A percentile compares a stretch with the other conserved stretches of the same genome.
phyloP scores from a whole-genome alignment of 352 stramenopile genomes.

The Aphanomyces astaci region DNA sequence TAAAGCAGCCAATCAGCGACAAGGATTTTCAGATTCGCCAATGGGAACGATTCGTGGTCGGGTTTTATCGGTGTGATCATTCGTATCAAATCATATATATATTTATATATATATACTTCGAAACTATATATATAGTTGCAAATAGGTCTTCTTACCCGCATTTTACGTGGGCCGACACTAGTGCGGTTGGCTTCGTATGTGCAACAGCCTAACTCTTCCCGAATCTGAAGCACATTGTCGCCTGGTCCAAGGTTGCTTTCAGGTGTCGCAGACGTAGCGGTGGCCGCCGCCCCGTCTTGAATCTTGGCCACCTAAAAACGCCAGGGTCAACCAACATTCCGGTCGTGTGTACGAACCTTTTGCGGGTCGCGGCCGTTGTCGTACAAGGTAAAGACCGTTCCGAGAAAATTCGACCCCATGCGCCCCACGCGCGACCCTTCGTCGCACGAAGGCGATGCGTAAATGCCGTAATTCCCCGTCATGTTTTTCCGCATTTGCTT shows the following conservation, averaged over 20 bases:
- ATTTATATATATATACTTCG: no score
- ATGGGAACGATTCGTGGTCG: no score
- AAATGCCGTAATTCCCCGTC: conserved; percentile 83
- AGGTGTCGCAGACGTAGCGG: conserved; percentile 26
- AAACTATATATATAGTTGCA: no score
- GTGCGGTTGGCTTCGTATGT: conserved; percentile 84
- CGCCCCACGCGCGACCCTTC: conserved; percentile 68
- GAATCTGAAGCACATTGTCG: conserved; percentile 80
- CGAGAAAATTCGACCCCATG: conserved; percentile 84
- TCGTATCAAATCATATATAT: no score
- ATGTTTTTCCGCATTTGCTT: conserved; percentile 84
- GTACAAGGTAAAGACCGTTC: conserved; percentile 81
- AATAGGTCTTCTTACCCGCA: conserved; percentile 83
- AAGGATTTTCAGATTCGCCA: no score
- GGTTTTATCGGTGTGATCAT: no score
- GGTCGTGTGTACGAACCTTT: conserved; percentile 29
- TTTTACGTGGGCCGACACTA: conserved; percentile 77
- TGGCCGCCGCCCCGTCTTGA: conserved; percentile 55
- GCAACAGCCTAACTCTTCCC: conserved; percentile 74
- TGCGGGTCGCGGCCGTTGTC: conserved; percentile 83
- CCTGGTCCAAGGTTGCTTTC: conserved; percentile 39
- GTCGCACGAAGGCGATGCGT: conserved; percentile 70
- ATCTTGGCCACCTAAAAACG: conserved; percentile 56
- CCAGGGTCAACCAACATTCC: background rate
- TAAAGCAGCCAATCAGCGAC: no score